These are phyloP conservation scores for Cryptococcus neoformans DNA, from an alignment of 1,284 basidiomycete genomes.

Conservation along the genomic window DNA sequence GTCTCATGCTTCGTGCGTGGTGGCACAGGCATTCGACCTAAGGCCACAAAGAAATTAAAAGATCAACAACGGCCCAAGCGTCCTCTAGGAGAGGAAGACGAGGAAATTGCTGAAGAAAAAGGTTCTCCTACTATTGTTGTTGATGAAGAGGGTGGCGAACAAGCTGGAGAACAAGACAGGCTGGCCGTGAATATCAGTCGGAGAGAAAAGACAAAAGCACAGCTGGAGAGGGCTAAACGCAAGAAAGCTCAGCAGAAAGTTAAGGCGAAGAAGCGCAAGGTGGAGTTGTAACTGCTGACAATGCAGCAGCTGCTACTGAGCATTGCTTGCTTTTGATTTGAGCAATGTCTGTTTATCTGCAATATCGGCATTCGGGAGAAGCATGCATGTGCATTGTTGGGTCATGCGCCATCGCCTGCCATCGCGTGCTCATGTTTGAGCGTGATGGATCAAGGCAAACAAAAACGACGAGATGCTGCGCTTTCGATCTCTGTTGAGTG, in stretches of 20 bases:
- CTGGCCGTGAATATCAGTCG: not conserved
- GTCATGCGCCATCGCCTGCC: too few relatives aligned
- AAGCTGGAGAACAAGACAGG: not conserved
- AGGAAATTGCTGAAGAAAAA: not conserved
- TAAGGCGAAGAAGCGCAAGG: constrained; percentile 25
- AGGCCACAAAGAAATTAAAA: constrained; percentile 1
- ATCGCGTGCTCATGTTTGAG: too few relatives aligned
- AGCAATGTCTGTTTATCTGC: too few relatives aligned
- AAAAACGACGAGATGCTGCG: too few relatives aligned
- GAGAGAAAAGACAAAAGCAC: constrained; percentile 32
- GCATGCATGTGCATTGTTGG: too few relatives aligned
- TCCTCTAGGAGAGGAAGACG: not conserved
- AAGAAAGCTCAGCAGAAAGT: constrained; percentile 39
- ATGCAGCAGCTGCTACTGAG: not conserved
- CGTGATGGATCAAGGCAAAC: too few relatives aligned
- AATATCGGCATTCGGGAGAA: too few relatives aligned
- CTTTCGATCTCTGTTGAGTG: too few relatives aligned
- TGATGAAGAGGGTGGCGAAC: constrained; percentile 1
- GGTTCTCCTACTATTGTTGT: too few relatives aligned
- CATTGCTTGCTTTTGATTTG: too few relatives aligned
- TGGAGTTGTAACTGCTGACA: constrained; percentile 2
- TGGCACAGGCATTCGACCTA: not conserved
- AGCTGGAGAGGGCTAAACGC: constrained; percentile 32
- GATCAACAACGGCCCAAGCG: not conserved
- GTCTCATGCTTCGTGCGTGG: constrained; percentile 69